Base-by-base conservation (phyloP, 805 yeast species). In the Hanseniaspora lindneri region DNA sequence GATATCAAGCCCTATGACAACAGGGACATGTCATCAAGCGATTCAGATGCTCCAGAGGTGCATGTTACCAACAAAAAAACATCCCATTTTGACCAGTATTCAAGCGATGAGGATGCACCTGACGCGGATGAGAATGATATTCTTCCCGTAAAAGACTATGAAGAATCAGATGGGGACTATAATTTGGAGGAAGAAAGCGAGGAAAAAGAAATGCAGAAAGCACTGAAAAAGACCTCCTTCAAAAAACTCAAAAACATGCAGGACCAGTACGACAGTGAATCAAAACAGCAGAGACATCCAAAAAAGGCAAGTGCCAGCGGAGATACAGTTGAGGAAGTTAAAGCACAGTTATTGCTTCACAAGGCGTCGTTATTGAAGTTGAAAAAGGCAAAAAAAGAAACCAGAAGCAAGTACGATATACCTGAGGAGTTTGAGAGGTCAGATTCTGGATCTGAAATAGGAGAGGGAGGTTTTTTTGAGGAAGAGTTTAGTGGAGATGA, bases 191-290 rank as follows among this genome's bases (percentile, higher is more conserved):
- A 43, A 6, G 46, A 51, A 20, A 47, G 42, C 3, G 53, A 51
- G 19, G 56, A 51, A 10, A 53, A 41, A 28, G 61, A 55, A 9
- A 58, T 62, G 5, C 58, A 61, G 46, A 74, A 72, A 44, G 79
- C 79, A 2, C 4, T 46, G 16, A 46, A 46, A 14, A 46, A 46
- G 21, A 46, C 43, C n/a, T 77, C 85, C 7, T 79, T 80, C 66
- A 84, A 80, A 1, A 73, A 83, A 4, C 62, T 80, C 51, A 76
- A 74, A 56, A 62, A 70, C 7, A 84, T 85, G 3, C 83, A 79
- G 55, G 69, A 65, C 42, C 67, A 74, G 55, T 59, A 74, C 37
- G 64, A 64, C 37, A 53, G 43, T 13, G 52, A 55, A 40, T 57
- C 55, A n/a, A 52, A 39, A 29, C 48, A 51, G 23, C 39, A 40